Conservation (phyloP, 345 rosid species). For the Corchorus olitorius region DNA sequence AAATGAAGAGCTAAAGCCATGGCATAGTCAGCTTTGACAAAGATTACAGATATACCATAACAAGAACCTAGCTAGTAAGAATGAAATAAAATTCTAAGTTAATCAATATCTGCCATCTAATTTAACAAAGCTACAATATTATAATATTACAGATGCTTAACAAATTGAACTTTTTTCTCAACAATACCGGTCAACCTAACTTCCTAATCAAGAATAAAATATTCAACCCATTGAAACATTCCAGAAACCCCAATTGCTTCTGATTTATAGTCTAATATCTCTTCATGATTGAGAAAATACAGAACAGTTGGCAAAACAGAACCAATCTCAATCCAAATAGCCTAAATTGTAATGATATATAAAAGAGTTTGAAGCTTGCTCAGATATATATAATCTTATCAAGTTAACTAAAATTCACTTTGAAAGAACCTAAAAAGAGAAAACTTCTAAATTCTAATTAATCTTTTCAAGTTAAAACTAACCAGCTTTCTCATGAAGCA, state of each 20-base stretch:
- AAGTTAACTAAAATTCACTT: background rate
- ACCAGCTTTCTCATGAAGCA: background rate
- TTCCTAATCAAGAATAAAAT: background rate
- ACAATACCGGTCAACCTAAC: background rate
- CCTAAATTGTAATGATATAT: background rate
- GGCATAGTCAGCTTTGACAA: background rate
- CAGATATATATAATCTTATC: too few relatives aligned
- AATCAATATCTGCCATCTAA: background rate
- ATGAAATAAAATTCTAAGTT: background rate
- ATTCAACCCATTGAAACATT: background rate
- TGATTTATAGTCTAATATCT: background rate
- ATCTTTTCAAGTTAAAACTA: background rate
- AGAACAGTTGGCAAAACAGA: background rate
- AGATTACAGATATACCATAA: background rate
- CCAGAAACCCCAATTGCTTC: background rate
- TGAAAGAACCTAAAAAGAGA: slow-evolving; percentile 1
- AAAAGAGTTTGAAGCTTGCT: background rate
- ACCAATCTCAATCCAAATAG: background rate
- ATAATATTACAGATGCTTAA: background rate
- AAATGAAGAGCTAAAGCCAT: slow-evolving; percentile 5
- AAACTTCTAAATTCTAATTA: background rate
- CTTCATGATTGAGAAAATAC: background rate
- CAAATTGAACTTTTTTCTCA: background rate
- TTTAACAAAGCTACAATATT: background rate
- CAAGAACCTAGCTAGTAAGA: slow-evolving; percentile 9